A percentile compares a stretch with the other conserved stretches of the same genome.
phyloP scores from a whole-genome alignment of 352 stramenopile species.

The Phytophthora pinifolia region DNA sequence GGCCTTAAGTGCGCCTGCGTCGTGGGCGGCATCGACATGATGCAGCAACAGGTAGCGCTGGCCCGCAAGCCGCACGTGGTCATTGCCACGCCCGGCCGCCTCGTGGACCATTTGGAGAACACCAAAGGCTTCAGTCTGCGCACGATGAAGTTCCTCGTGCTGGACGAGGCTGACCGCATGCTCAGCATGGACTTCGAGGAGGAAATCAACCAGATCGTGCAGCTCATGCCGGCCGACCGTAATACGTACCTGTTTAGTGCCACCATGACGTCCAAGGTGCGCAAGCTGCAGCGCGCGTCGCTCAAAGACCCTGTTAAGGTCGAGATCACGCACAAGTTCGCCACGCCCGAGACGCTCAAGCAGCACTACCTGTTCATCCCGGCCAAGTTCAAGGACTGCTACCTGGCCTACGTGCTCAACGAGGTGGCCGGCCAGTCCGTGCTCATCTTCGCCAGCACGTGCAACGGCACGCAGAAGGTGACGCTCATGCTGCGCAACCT shows the following conservation, averaged over 20 bases:
- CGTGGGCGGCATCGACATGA: slow-evolving; percentile 97
- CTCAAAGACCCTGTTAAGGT: slow-evolving; percentile 97
- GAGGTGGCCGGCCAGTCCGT: slow-evolving; percentile 97
- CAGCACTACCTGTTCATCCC: slow-evolving; percentile 99
- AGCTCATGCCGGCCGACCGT: slow-evolving; percentile 92
- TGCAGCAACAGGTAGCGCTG: slow-evolving; percentile 96
- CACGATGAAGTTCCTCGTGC: slow-evolving; percentile 90
- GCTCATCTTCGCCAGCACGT: slow-evolving; percentile 98
- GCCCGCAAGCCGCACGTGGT: slow-evolving; percentile 97
- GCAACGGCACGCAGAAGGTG: slow-evolving; percentile 95
- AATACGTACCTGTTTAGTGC: slow-evolving; percentile 98
- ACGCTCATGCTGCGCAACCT: slow-evolving; percentile 98
- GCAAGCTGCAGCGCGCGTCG: slow-evolving; percentile 97
- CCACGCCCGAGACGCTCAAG: slow-evolving; percentile 97
- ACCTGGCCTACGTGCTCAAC: slow-evolving; percentile 98
- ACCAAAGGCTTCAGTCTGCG: slow-evolving; percentile 95
- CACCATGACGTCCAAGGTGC: slow-evolving; percentile 99
- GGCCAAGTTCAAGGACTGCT: slow-evolving; percentile 99
- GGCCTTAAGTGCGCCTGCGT: slow-evolving; percentile 92
- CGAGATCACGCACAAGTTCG: slow-evolving; percentile 97
- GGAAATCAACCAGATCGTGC: slow-evolving; percentile 98
- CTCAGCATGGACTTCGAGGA: slow-evolving; percentile 98
- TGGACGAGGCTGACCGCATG: slow-evolving; percentile 96
- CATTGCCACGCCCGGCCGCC: slow-evolving; percentile 91
- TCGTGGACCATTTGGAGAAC: slow-evolving; percentile 96